These are phyloP conservation scores for Fraxinus paxiana DNA, from an alignment of 305 asterid genomes.

Conservation along the genomic window DNA sequence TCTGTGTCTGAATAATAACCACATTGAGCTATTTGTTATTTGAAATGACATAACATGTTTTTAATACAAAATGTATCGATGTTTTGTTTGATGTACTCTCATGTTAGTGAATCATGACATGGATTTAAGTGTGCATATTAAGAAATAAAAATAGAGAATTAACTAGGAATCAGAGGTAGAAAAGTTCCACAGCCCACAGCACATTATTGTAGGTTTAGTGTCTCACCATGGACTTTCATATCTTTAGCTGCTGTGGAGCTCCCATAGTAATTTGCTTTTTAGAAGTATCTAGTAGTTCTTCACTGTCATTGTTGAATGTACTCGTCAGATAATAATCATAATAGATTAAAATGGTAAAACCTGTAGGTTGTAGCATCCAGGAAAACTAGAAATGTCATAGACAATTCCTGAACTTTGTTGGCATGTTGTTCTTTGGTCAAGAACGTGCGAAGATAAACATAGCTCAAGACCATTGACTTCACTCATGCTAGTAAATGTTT, in stretches of 20 bases:
- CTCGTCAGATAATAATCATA: background rate
- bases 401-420: background rate
- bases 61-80: background rate
- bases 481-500: background rate
- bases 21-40: background rate
- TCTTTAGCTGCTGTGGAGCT: background rate
- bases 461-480: background rate
- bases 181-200: background rate
- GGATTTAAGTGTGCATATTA: background rate
- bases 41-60: background rate
- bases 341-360: background rate
- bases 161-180: background rate
- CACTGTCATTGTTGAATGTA: background rate
- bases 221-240: background rate
- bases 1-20: background rate
- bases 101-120: background rate
- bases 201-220: background rate
- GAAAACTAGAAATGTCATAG: background rate
- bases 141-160: background rate
- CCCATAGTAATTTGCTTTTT: background rate
- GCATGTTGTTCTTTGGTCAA: background rate
- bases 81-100: background rate
- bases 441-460: background rate
- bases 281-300: background rate
- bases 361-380: background rate